phyloP scores from a whole-genome alignment of 305 asterid species.

The Plantago coronopus region DNA sequence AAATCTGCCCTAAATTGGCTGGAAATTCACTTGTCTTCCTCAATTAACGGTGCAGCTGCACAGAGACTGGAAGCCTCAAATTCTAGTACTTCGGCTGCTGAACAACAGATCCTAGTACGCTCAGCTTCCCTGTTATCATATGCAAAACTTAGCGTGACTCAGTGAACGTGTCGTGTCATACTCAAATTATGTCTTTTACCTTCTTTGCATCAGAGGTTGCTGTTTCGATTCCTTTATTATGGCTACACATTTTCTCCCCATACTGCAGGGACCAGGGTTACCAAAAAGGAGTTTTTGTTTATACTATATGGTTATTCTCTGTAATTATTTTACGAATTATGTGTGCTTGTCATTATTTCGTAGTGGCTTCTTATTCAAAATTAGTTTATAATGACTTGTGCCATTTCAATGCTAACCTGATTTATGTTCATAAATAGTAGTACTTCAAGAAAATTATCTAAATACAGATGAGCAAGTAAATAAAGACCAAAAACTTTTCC shows the following conservation, averaged over 20 bases:
- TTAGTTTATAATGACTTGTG: not conserved
- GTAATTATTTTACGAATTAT: too few relatives aligned
- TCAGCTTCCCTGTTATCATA: conserved; percentile 21
- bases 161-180: conserved; percentile 1
- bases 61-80: conserved; percentile 57
- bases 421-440: too few relatives aligned
- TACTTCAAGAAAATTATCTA: too few relatives aligned
- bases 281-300: not conserved
- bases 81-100: conserved; percentile 72
- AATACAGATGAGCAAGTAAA: too few relatives aligned
- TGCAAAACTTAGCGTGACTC: conserved; percentile 16
- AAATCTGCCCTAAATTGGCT: conserved; percentile 16
- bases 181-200: conserved; percentile 17
- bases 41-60: conserved; percentile 45
- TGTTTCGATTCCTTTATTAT: too few relatives aligned
- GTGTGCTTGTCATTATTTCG: too few relatives aligned
- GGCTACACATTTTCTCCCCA: too few relatives aligned
- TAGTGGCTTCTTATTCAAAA: too few relatives aligned
- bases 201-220: conserved; percentile 22
- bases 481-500: too few relatives aligned
- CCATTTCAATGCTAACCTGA: too few relatives aligned
- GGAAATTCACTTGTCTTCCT: conserved; percentile 22
- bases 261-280: not conserved
- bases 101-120: conserved; percentile 90
- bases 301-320: not conserved